Evolutionary conservation across 768 basidiomycete genomes (phyloP).

Genomic region (Auricularia sp.): DNA sequence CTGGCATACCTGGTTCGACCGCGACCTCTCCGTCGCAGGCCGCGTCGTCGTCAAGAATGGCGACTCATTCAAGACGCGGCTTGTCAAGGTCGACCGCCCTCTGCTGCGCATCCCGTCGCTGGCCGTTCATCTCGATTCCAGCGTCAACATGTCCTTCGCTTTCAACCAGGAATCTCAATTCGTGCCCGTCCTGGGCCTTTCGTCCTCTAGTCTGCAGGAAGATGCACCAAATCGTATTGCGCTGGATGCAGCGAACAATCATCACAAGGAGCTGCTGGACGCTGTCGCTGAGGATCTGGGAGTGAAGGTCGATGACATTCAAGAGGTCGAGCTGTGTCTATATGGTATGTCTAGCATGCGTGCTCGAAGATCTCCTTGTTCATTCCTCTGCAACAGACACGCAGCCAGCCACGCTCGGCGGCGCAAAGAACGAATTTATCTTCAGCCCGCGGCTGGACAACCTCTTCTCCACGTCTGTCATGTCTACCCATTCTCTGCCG

Average conservation of each 20-base stretch:
- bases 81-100: slow-evolving; percentile 77
- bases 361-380: not conserved
- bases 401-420: slow-evolving; percentile 76
- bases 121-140: slow-evolving; percentile 77
- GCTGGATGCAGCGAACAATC: slow-evolving; percentile 43
- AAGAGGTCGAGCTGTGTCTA: slow-evolving; percentile 87
- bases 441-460: slow-evolving; percentile 92
- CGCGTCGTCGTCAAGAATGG: slow-evolving; percentile 58
- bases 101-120: slow-evolving; percentile 85
- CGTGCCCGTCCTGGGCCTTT: slow-evolving; percentile 73
- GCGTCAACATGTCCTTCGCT: slow-evolving; percentile 51
- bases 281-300: slow-evolving; percentile 72
- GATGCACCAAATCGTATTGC: not conserved
- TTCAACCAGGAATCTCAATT: slow-evolving; percentile 93
- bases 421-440: slow-evolving; percentile 85
- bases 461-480: slow-evolving; percentile 61
- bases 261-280: slow-evolving; percentile 69
- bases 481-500: not conserved
- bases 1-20: slow-evolving; percentile 91
- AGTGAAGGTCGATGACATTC: slow-evolving; percentile 67
- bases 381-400: slow-evolving; percentile 37
- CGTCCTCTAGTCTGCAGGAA: slow-evolving; percentile 20
- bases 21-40: slow-evolving; percentile 87
- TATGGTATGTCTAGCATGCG: not conserved
- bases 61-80: slow-evolving; percentile 51